phyloP scores from a whole-genome alignment of 2,329 filamentous ascomycete species.

The Gremmenia infestans region DNA sequence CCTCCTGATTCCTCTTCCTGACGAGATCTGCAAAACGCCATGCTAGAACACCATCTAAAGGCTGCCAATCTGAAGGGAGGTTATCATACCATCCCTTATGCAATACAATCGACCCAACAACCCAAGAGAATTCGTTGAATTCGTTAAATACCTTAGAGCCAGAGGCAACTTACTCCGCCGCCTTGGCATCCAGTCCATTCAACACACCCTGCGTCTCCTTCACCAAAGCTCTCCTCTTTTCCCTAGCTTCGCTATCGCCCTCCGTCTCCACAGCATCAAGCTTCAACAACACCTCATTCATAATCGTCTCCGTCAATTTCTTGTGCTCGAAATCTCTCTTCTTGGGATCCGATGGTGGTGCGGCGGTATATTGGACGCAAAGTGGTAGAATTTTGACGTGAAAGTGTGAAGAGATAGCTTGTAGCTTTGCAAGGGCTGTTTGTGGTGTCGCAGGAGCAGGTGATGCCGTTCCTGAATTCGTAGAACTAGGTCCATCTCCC shows the following conservation, averaged over 20 bases:
- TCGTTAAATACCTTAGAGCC: constrained; percentile 10
- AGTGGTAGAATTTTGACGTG: constrained; percentile 59
- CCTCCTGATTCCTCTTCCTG: background rate
- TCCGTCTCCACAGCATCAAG: constrained; percentile 71
- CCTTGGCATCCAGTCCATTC: constrained; percentile 51
- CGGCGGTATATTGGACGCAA: constrained; percentile 55
- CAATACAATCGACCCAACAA: constrained; percentile 11
- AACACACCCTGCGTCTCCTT: constrained; percentile 64
- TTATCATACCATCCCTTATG: constrained; percentile 9
- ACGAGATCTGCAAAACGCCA: constrained; percentile 11
- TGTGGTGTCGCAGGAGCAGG: constrained; percentile 35
- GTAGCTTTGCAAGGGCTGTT: constrained; percentile 56
- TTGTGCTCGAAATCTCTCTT: constrained; percentile 71
- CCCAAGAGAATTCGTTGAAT: constrained; percentile 20
- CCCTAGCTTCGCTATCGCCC: constrained; percentile 59
- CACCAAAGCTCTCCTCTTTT: constrained; percentile 67
- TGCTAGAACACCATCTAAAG: constrained; percentile 4
- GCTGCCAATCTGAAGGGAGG: constrained; percentile 1
- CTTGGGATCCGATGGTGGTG: constrained; percentile 60
- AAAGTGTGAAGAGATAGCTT: constrained; percentile 62
- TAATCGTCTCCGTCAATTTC: constrained; percentile 67
- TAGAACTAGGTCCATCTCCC: constrained; percentile 35
- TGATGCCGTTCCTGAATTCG: constrained; percentile 25
- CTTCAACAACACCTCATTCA: constrained; percentile 73
- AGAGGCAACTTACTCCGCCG: constrained; percentile 5